Evolutionary conservation across 345 rosid species (phyloP).

Genomic region (Aquilaria malaccensis): DNA sequence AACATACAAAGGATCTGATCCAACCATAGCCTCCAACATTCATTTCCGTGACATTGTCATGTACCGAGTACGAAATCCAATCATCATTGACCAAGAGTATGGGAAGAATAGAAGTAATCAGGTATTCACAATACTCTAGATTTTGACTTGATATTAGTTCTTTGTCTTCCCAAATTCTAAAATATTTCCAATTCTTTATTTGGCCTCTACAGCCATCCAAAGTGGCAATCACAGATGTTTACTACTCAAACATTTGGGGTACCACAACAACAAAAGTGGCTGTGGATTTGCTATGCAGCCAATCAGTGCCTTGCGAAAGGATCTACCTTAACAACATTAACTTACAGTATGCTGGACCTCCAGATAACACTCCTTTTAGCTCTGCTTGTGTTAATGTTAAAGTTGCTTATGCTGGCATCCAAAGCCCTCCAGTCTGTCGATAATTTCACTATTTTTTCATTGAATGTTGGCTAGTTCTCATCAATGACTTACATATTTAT

Average conservation of each 20-base stretch:
- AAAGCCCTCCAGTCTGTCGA: constrained; percentile 36
- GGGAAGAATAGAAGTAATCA: constrained; percentile 9
- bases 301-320: constrained; percentile 29
- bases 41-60: constrained; percentile 40
- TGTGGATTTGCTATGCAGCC: constrained; percentile 39
- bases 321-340: constrained; percentile 29
- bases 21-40: constrained; percentile 30
- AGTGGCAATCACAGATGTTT: constrained; percentile 36
- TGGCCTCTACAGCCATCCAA: constrained; percentile 31
- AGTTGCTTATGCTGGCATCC: constrained; percentile 21
- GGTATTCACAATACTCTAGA: background rate
- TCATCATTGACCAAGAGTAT: constrained; percentile 60
- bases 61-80: constrained; percentile 51
- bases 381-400: constrained; percentile 27
- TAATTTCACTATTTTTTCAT: too few species aligned
- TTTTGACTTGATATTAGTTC: background rate
- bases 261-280: constrained; percentile 32
- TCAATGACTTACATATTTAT: too few species aligned
- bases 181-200: background rate
- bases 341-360: constrained; percentile 18
- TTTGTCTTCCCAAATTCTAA: background rate
- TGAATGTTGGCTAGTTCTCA: too few species aligned
- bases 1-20: constrained; percentile 45
- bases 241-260: constrained; percentile 33
- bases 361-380: constrained; percentile 9